A percentile compares a stretch with the other conserved stretches of the same genome.
Evolutionary conservation across 495 filamentous ascomycete species (phyloP).

Genomic region (Astrothelium macrocarpum): DNA sequence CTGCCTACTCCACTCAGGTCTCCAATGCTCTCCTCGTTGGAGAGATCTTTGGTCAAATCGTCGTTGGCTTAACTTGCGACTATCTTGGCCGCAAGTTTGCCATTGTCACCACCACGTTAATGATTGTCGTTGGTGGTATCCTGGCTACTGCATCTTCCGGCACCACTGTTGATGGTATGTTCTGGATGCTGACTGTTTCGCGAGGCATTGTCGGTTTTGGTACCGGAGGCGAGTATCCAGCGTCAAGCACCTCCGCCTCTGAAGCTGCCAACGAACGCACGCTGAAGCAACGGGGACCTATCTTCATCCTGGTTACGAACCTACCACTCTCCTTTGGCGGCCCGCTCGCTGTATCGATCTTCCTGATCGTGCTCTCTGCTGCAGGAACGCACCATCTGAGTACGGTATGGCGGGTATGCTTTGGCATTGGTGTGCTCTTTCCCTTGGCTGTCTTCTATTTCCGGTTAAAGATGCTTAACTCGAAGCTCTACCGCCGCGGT

Average conservation of each 20-base stretch:
- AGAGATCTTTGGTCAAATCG: conserved; percentile 43
- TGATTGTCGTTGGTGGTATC: conserved; percentile 45
- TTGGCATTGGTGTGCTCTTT: conserved; percentile 42
- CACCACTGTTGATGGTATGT: conserved; percentile 40
- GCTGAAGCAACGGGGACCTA: conserved; percentile 37
- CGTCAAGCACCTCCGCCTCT: conserved; percentile 36
- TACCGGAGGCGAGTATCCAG: conserved; percentile 40
- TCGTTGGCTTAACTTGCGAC: conserved; percentile 44
- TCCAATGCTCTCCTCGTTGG: conserved; percentile 47
- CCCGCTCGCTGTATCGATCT: conserved; percentile 40
- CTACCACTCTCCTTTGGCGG: conserved; percentile 42
- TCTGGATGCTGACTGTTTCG: conserved; percentile 48
- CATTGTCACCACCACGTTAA: conserved; percentile 41
- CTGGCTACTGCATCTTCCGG: conserved; percentile 43
- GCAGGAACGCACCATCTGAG: conserved; percentile 26
- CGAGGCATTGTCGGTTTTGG: conserved; percentile 47
- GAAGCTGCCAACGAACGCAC: conserved; percentile 41
- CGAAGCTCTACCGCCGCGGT: conserved; percentile 40
- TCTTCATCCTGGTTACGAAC: conserved; percentile 47
- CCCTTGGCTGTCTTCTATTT: conserved; percentile 46
- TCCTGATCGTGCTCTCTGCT: conserved; percentile 39
- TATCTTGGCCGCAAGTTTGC: conserved; percentile 45
- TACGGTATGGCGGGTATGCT: conserved; percentile 44
- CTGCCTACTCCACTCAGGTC: conserved; percentile 38
- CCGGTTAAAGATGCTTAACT: conserved; percentile 44